Conservation (phyloP, 192 early-diverging fungal species). For the Chytriomyces sp. region DNA sequence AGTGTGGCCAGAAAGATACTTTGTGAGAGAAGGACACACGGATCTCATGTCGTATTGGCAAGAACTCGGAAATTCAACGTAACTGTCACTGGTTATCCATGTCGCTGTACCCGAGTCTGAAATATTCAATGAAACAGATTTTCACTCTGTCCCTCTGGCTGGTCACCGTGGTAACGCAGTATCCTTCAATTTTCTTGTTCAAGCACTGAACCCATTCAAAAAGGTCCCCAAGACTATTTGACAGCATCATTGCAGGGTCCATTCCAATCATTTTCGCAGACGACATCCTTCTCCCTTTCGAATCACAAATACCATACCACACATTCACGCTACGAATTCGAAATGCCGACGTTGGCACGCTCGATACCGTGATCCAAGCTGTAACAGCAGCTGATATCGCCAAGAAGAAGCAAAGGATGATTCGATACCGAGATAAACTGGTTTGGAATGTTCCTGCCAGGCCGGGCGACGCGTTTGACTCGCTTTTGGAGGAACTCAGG, state of each 20-base stretch:
- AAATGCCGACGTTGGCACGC: constrained; percentile 24
- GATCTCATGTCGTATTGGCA: constrained; percentile 30
- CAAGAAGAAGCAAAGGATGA: constrained; percentile 1
- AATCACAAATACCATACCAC: constrained; percentile 35
- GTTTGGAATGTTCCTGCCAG: constrained; percentile 35
- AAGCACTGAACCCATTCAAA: no score
- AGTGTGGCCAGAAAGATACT: constrained; percentile 20
- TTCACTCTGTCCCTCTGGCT: constrained; percentile 42
- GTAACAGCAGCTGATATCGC: neutral
- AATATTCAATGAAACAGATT: constrained; percentile 8
- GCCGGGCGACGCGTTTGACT: constrained; percentile 28
- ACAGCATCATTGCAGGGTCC: constrained; percentile 37
- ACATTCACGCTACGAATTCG: constrained; percentile 24
- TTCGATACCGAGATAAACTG: constrained; percentile 15
- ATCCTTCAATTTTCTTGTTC: no score
- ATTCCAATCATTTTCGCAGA: constrained; percentile 44
- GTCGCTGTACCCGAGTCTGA: neutral
- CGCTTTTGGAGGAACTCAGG: neutral
- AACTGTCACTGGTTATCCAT: neutral
- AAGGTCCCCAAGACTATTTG: constrained; percentile 41
- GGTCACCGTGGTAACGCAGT: constrained; percentile 44
- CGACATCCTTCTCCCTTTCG: constrained; percentile 38
- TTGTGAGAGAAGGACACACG: constrained; percentile 22
- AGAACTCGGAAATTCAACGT: constrained; percentile 35
- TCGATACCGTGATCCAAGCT: constrained; percentile 11